Conservation (phyloP, 148 eudicot species). For the Salicornia ramosissima region DNA sequence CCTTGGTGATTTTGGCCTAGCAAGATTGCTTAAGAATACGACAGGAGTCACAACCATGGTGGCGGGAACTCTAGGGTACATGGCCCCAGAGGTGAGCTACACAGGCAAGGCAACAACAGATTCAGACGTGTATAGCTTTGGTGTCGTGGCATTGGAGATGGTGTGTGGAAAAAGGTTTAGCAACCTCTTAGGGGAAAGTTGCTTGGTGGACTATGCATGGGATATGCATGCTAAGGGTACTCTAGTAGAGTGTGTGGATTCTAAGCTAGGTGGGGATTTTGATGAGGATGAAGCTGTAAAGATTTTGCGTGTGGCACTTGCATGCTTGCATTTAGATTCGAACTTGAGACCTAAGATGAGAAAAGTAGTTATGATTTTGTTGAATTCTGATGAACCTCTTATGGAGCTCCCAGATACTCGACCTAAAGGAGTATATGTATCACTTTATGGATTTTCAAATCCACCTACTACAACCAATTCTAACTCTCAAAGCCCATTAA, state of each 20-base stretch:
- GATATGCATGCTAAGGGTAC: constrained; percentile 29
- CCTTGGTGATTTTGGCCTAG: constrained; percentile 74
- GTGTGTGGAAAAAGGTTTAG: constrained; percentile 60
- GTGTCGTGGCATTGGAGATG: constrained; percentile 64
- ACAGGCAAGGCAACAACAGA: constrained; percentile 69
- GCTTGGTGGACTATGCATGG: constrained; percentile 55
- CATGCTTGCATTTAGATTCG: constrained; percentile 53
- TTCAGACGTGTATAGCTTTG: constrained; percentile 69
- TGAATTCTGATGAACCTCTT: constrained; percentile 54
- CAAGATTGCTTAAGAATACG: constrained; percentile 43
- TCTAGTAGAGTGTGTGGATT: constrained; percentile 38
- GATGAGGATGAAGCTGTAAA: constrained; percentile 39
- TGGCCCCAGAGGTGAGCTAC: constrained; percentile 74
- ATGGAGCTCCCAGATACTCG: constrained; percentile 40
- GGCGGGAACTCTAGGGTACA: constrained; percentile 72
- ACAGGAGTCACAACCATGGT: constrained; percentile 54
- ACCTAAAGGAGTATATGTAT: constrained; percentile 49
- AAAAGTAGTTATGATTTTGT: constrained; percentile 46
- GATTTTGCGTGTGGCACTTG: constrained; percentile 39
- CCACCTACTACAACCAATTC: constrained; percentile 18
- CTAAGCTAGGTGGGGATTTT: constrained; percentile 27
- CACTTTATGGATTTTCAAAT: constrained; percentile 29
- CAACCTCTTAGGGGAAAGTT: constrained; percentile 51
- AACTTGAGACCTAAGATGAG: constrained; percentile 53
- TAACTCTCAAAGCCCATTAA: constrained; percentile 8